Base-by-base conservation (phyloP, 106 monocot genomes). In the Vanilla planifolia region DNA sequence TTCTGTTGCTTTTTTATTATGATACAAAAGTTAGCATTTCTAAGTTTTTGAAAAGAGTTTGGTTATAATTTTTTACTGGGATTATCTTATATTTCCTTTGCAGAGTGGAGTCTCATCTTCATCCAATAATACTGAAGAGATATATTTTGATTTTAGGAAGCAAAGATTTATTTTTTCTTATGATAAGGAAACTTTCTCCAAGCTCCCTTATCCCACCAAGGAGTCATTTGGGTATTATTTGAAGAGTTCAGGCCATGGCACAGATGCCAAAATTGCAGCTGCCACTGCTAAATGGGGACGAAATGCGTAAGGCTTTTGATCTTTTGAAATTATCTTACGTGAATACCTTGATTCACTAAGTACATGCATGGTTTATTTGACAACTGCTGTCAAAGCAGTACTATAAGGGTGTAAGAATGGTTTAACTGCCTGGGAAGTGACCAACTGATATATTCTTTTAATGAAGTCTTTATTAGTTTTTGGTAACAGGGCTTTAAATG, bases 111-210 rank as follows among this genome's bases (percentile, higher is more conserved):
- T 71, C 16, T 32, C 77, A 65, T 82, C 76, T 32, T 71, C 78
- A 56, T 19, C 50, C 23, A 58, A 60, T 23, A 73, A 67, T 51
- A 39, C n/a, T 51, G 92, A 85, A 48, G 96, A 98, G 66, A 82
- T 98, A 33, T 85, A 75, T 74, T 98, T 98, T 88, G 92, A 98
- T 72, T 98, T 98, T 75, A 81, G 98, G 73, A 98, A 98, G 75
- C 91, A 98, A 63, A 43, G 76, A 14, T 98, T 92, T 56, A 81
- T 88, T 42, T 88, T 79, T 59, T 91, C 81, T 13, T 62, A 57
- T 33, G 79, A 84, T 55, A 80, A 82, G 39, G 67, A 82, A 43
- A 82, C 80, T 14, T 98, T 98, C 68, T 79, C 43, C 75, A 98
- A 98, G 50, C 77, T 98, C 24, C 69, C 85, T 45, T 98, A 85